A percentile compares a stretch with the other conserved stretches of the same genome.
Evolutionary conservation across 1,139 yeast species (phyloP).

Genomic region (Lipomyces yarrowii): DNA sequence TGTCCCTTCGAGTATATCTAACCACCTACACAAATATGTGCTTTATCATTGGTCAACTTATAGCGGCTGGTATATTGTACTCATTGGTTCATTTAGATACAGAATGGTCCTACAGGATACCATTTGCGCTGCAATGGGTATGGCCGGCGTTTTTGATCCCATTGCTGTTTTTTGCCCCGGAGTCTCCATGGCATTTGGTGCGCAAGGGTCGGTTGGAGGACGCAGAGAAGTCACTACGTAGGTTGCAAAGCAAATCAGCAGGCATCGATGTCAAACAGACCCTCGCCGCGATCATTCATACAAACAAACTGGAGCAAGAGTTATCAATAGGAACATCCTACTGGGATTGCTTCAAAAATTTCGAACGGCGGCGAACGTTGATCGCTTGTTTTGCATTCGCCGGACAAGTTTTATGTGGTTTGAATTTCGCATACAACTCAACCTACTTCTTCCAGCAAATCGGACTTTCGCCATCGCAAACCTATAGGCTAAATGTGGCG

Average conservation of each 20-base stretch:
- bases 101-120: slow-evolving; percentile 48
- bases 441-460: slow-evolving; percentile 58
- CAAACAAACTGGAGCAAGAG: slow-evolving; percentile 51
- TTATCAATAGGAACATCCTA: slow-evolving; percentile 44
- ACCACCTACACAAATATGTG: slow-evolving; percentile 50
- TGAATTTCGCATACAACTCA: slow-evolving; percentile 56
- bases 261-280: neutral
- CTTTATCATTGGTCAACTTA: slow-evolving; percentile 52
- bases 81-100: slow-evolving; percentile 39
- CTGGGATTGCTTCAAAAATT: slow-evolving; percentile 55
- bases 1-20: slow-evolving; percentile 48
- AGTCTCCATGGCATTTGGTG: slow-evolving; percentile 29
- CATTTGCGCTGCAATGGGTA: slow-evolving; percentile 61
- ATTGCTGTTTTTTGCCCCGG: slow-evolving; percentile 45
- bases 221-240: slow-evolving; percentile 13
- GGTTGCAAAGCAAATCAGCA: slow-evolving; percentile 7
- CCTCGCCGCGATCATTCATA: slow-evolving; percentile 49
- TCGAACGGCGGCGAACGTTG: slow-evolving; percentile 58
- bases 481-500: slow-evolving; percentile 35
- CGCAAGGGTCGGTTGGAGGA: slow-evolving; percentile 16
- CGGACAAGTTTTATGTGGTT: slow-evolving; percentile 57
- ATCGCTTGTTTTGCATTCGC: slow-evolving; percentile 53
- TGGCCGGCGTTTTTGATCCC: slow-evolving; percentile 61
- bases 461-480: slow-evolving; percentile 48
- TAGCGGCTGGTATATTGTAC: slow-evolving; percentile 49